Evolutionary conservation across 164 flowering plant genomes (phyloP), one percentile per base, ranked within the genome.

Genomic region (Umbellularia californica): DNA sequence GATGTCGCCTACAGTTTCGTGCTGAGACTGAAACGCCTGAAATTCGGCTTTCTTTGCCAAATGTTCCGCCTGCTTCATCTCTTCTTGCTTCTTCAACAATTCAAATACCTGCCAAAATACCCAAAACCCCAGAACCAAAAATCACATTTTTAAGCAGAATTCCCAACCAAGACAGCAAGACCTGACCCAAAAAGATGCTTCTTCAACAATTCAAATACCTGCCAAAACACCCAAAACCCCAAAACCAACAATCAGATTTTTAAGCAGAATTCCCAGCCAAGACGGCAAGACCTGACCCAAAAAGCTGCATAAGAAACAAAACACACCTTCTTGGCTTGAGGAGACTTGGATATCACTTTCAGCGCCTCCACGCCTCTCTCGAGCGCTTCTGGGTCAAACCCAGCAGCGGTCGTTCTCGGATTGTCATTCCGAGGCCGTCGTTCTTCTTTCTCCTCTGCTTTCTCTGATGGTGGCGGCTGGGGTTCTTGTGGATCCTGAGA

Each of bases 321-420:
- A 3, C 22, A 19, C 50, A 92, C 94, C 92, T 90, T 79, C 70
- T 90, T 91, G 12, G 89, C 82, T 5, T 92, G 62, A 5, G 80
- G 22, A 58, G 94, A 87, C 24, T 60, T 79, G 64, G 28, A 79
- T 71, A 95, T 87, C 81, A 86, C 85, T 51, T 73, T 71, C 78
- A 92, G 70, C 6, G 90, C 90, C 77, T 83, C 75, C 20, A 83
- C 97, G 7, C 95, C 97, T 60, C 90, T 81, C 83, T 90, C 96
- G 52, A 95, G 76, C 9, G 98, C 88, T 79, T 86, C 94, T 0
- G 96, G 98, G 73, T 93, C 98, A 71, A 95, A 93, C 22, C 99
- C 98, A 25, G 92, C 85, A 0, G 99, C 87, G 0, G 91, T 78
- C 0, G 98, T 94, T 74, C 98, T 80, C 50, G 99, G 99, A 50